These are phyloP conservation scores for Microsporum ferrugineum DNA, from an alignment of 2,329 filamentous ascomycete genomes.

Conservation along the genomic window DNA sequence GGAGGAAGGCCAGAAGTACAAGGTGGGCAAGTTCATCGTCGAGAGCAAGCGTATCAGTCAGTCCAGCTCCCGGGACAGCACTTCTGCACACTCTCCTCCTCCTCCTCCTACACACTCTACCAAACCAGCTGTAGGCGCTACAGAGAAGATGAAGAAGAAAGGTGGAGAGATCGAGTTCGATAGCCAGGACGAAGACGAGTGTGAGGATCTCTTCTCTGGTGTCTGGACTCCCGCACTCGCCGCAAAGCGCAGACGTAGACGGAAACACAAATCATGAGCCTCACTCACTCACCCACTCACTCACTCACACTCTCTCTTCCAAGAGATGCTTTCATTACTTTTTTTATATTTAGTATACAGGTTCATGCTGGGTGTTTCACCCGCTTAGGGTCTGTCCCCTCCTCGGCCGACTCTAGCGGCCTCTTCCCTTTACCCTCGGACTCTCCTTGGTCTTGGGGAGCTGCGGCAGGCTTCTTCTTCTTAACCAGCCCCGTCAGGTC, in stretches of 20 bases:
- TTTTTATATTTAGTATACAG: neutral
- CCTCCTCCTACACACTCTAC: neutral
- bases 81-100: neutral
- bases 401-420: neutral
- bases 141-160: neutral
- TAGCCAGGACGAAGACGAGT: slow-evolving; percentile 55
- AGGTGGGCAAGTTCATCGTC: slow-evolving; percentile 56
- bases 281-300: neutral
- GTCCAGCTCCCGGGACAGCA: slow-evolving; percentile 22
- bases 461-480: slow-evolving; percentile 28
- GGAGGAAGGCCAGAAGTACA: slow-evolving; percentile 51
- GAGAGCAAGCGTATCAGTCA: slow-evolving; percentile 47
- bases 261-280: neutral
- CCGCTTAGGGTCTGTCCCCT: neutral
- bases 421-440: neutral
- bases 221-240: slow-evolving; percentile 49
- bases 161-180: slow-evolving; percentile 43
- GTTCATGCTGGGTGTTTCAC: neutral
- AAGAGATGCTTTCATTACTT: neutral
- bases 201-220: slow-evolving; percentile 53
- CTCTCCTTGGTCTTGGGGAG: neutral
- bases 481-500: slow-evolving; percentile 49
- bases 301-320: neutral
- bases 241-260: slow-evolving; percentile 18
- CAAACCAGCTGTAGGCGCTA: neutral